A percentile compares a stretch with the other conserved stretches of the same genome.
Evolutionary conservation across 2,329 filamentous ascomycete genomes (phyloP).

Genomic region (Hypoxylon sp.): DNA sequence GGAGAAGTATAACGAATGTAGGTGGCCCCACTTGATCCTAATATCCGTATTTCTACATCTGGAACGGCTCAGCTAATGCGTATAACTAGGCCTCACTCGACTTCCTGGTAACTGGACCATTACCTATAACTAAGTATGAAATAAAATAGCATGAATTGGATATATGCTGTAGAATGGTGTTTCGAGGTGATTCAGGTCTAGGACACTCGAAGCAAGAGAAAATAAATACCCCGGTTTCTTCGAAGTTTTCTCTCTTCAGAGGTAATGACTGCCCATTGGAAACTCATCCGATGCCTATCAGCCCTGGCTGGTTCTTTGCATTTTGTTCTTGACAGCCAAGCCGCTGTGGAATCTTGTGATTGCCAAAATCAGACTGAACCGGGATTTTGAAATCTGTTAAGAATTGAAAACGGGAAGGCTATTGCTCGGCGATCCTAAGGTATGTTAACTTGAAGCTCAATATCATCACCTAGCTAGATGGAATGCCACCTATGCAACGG

Average conservation of each 20-base stretch:
- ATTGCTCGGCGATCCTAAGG: background rate
- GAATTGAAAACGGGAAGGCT: background rate
- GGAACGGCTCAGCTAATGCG: slow-evolving; percentile 14
- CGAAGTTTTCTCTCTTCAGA: background rate
- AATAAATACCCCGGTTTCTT: background rate
- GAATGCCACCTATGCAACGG: background rate
- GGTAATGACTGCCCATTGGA: background rate
- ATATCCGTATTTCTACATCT: background rate
- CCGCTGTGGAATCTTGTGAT: too few relatives aligned
- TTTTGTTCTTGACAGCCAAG: background rate
- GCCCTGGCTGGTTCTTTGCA: background rate
- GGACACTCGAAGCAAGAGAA: background rate
- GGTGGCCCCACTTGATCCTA: slow-evolving; percentile 7
- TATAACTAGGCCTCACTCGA: slow-evolving; percentile 27
- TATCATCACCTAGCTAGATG: background rate
- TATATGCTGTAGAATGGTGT: background rate
- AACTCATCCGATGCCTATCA: background rate
- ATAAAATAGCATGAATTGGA: background rate
- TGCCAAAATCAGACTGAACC: background rate
- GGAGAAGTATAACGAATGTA: slow-evolving; percentile 41
- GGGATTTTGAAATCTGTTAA: too few relatives aligned
- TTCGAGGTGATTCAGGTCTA: background rate
- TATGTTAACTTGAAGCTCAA: background rate
- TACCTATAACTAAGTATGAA: slow-evolving; percentile 27
- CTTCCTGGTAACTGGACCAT: slow-evolving; percentile 41